Evolutionary conservation across 225 moss, liverwort and hornwort species (phyloP).

Genomic region (Pseudisothecium myosuroides): DNA sequence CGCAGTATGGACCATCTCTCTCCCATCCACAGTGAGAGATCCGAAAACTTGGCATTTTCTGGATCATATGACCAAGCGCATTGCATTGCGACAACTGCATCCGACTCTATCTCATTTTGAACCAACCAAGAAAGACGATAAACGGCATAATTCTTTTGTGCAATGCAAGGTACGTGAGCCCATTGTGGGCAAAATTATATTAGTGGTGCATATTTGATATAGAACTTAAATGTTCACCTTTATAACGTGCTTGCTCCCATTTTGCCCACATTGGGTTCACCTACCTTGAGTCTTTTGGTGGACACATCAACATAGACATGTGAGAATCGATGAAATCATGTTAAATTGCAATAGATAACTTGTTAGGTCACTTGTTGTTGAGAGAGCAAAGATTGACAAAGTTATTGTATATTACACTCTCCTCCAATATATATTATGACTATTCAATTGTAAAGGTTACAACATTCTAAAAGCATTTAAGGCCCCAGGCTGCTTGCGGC

Average conservation of each 20-base stretch:
- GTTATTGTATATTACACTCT: too few relatives aligned
- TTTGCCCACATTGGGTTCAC: fast-evolving
- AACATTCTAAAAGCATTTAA: background rate
- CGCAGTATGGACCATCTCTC: background rate
- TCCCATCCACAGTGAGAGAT: background rate
- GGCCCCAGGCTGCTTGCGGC: too few relatives aligned
- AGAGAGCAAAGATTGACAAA: background rate
- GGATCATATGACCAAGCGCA: background rate
- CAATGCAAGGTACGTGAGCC: background rate
- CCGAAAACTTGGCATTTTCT: background rate
- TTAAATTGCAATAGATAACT: background rate
- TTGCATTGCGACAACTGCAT: background rate
- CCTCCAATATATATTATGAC: background rate
- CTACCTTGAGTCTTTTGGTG: background rate
- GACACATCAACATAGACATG: background rate
- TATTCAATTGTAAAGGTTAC: too few relatives aligned
- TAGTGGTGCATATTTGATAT: background rate
- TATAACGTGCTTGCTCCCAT: background rate
- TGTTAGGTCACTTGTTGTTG: background rate
- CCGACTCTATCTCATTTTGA: too few relatives aligned
- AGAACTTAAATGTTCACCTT: background rate
- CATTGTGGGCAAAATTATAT: background rate
- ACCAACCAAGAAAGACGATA: background rate
- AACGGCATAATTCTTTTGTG: background rate
- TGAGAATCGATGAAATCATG: background rate